These are phyloP conservation scores for Dichotomopilus funicola DNA, from an alignment of 2,329 filamentous ascomycete species.

Conservation along the genomic window DNA sequence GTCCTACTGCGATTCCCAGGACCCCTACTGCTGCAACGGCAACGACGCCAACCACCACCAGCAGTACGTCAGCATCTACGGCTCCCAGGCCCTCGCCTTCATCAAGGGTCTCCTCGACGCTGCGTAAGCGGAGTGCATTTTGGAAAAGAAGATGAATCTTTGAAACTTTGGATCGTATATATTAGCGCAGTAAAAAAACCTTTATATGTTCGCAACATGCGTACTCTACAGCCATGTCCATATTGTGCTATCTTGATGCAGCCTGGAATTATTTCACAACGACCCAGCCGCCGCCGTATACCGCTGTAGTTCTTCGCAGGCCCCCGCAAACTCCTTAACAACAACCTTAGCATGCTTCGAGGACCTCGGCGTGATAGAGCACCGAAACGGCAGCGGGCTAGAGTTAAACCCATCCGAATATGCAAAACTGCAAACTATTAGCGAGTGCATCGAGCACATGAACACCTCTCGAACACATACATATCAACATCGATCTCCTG, in stretches of 20 bases:
- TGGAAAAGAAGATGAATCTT: not conserved
- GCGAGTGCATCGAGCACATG: not conserved
- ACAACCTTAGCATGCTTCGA: conserved; percentile 28
- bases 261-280: too few species aligned
- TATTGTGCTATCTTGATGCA: too few species aligned
- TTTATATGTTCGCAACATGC: too few species aligned
- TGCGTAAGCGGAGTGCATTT: conserved; percentile 2
- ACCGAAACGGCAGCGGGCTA: conserved; percentile 35
- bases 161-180: not conserved
- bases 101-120: conserved; percentile 38
- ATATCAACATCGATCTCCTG: conserved; percentile 34
- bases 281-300: not conserved
- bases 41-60: conserved; percentile 54
- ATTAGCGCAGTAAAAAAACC: not conserved
- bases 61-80: conserved; percentile 58
- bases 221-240: too few species aligned
- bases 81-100: conserved; percentile 51
- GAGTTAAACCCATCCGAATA: conserved; percentile 40
- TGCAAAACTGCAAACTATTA: conserved; percentile 29
- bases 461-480: conserved; percentile 23
- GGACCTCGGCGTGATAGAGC: conserved; percentile 33
- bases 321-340: conserved; percentile 26
- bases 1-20: conserved; percentile 58
- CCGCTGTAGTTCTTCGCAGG: conserved; percentile 22
- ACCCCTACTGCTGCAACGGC: conserved; percentile 62